phyloP scores from a whole-genome alignment of 305 asterid species.

The Coffea humblotiana region DNA sequence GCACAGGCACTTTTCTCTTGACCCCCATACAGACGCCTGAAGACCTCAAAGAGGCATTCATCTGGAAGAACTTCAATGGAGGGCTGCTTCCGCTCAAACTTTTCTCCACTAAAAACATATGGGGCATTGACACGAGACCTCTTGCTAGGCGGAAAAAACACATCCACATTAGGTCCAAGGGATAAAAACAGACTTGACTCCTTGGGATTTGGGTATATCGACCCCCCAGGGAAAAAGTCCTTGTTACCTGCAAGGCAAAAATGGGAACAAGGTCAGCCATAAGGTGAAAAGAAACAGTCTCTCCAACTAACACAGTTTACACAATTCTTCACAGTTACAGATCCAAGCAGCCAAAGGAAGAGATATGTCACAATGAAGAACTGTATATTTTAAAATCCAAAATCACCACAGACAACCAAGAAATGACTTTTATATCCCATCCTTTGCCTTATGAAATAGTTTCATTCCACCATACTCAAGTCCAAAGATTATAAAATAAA shows the following conservation, averaged over 20 bases:
- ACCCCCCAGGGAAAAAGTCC: conserved; percentile 50
- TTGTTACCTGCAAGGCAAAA: conserved; percentile 44
- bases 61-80: conserved; percentile 93
- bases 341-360: background rate
- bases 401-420: background rate
- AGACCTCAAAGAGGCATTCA: conserved; percentile 91
- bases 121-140: conserved; percentile 81
- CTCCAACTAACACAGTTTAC: background rate
- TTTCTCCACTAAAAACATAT: conserved; percentile 43
- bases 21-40: conserved; percentile 74
- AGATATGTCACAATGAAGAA: no score
- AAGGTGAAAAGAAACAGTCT: background rate
- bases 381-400: background rate
- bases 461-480: background rate
- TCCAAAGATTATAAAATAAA: background rate
- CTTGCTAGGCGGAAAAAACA: conserved; percentile 69
- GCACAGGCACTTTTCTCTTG: conserved; percentile 77
- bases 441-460: background rate
- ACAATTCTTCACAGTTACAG: background rate
- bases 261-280: background rate
- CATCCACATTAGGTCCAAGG: conserved; percentile 59
- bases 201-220: conserved; percentile 54
- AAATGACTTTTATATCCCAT: background rate
- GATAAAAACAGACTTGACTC: conserved; percentile 49
- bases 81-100: conserved; percentile 36